These are phyloP conservation scores for Cynara cardunculus DNA, from an alignment of 129 eudicot species.

Conservation along the genomic window DNA sequence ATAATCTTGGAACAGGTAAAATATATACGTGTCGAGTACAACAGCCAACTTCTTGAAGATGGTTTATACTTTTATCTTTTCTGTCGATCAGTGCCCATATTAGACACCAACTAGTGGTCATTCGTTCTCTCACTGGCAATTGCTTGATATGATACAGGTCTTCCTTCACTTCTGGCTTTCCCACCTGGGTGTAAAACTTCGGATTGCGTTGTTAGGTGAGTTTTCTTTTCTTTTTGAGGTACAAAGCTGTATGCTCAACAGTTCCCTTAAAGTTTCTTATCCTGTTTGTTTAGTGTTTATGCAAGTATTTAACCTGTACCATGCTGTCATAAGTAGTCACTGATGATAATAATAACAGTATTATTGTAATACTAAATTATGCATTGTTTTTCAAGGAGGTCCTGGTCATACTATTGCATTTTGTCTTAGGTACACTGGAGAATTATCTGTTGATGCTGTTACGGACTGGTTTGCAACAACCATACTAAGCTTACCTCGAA, in stretches of 20 bases:
- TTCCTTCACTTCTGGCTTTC: slow-evolving; percentile 76
- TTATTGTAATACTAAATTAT: not conserved
- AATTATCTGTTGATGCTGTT: slow-evolving; percentile 92
- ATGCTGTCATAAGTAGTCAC: not conserved
- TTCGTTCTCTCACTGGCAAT: not conserved
- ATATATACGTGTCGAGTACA: not conserved
- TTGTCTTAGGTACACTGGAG: slow-evolving; percentile 71
- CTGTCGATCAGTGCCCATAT: not conserved
- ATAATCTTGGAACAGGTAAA: too few relatives aligned
- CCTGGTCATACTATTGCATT: slow-evolving; percentile 8
- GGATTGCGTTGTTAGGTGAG: slow-evolving; percentile 73
- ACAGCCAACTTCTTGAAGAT: not conserved
- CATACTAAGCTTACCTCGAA: slow-evolving; percentile 79
- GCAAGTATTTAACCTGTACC: not conserved
- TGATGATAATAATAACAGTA: slow-evolving; percentile 4
- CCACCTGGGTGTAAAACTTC: slow-evolving; percentile 81
- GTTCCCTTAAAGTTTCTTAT: not conserved
- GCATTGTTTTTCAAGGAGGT: not conserved
- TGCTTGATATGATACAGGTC: slow-evolving; percentile 44
- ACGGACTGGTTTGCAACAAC: slow-evolving; percentile 83
- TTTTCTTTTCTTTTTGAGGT: slow-evolving; percentile 5
- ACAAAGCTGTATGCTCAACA: not conserved
- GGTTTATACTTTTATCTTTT: not conserved
- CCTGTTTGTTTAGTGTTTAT: not conserved
- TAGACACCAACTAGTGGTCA: not conserved